Evolutionary conservation across 2,329 filamentous ascomycete species (phyloP), one percentile per base, ranked within the genome.

Genomic region (Aureobasidium mangrovei): DNA sequence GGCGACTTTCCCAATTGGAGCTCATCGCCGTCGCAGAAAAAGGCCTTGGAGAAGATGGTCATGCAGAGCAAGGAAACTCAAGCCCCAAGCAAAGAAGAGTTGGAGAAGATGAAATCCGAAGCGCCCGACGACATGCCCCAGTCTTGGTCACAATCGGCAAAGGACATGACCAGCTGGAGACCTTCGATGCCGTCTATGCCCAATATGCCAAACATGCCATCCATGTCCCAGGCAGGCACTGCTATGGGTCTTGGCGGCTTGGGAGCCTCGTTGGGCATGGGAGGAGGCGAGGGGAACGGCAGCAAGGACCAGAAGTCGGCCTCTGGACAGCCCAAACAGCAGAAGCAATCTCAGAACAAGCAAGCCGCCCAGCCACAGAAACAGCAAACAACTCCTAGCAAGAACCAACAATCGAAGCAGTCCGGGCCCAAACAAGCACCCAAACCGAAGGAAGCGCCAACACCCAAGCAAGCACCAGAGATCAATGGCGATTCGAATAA

Each of bases 1-100:
- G 67, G 67, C 1, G 67, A 70, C 48, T 63, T 68, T 49, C 67
- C 67, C 1, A 64, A 67, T 39, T 67, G 66, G 65, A 64, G 64
- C 28, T 63, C 65, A 1, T 64, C 65, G 2, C 60, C 64, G 6
- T 56, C 63, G n/a, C 67, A 70, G 31, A 67, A 66, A 56, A 67
- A 63, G 47, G 63, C 67, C 3, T 49, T 70, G 43, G 67, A 69
- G 43, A 69, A 69, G 58, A 68, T 69, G 67, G 61, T 69, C 6
- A 66, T 64, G 62, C 67, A 69, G 55, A 62, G 61, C 2, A 67
- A 63, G 32, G 66, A 67, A 38, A 66, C 62, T 9, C 64, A 68
- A 26, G 63, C 64, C 12, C 67, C 67, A 0, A 62, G 54, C 2
- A 42, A 65, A 43, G 64, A 67, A 58, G 66, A 69, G 55, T 48